Evolutionary conservation across 169 alveolate genomes (phyloP), one percentile per base, ranked within the genome.

Genomic region (Eimeria tenella): DNA sequence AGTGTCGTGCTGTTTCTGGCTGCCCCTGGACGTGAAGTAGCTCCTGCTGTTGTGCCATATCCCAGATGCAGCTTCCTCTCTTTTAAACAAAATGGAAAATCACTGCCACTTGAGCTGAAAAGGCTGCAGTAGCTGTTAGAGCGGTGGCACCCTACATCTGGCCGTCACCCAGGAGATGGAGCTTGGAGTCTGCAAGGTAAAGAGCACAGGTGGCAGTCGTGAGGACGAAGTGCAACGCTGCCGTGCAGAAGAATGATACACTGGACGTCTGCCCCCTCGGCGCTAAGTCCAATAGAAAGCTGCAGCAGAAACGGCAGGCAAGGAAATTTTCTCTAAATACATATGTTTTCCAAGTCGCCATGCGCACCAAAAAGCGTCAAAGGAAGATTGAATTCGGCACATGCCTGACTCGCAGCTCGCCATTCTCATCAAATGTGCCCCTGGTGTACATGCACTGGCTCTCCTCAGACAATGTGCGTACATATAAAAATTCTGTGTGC

Each of bases 241-340:
- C 98, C 23, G 96, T 50, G 6, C 92, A 42, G 71, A 96, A 96
- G 93, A 96, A 94, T 17, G 96, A 96, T 21, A 90, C 83, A 52
- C 96, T 87, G 15, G 91, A 71, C 42, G 96, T 96, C 70, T 95
- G 93, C 87, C 97, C 95, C 56, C 96, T 95, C 21, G 97, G 97
- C 88, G 96, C 96, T 58, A 97, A 31, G 52, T 95, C 97, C 88
- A 96, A 95, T 95, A 75, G 86, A 42, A 75, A 75, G 63, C 86
- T 75, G 86, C 86, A 52, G 23, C 17, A 5, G 9, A 15, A 68
- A 9, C 68, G 4, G 86, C 21, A 58, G 23, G 25, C 31, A 1
- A 9, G n/a, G 55, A 73, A 42, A 65, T 31, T 6, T 23, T 31
- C 42, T 31, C 42, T 31, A 31, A 31, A 31, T 31, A 2, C 42